A percentile compares a stretch with the other conserved stretches of the same genome.
Conservation (phyloP, 768 basidiomycete species). For the Macrocybe gigantea region DNA sequence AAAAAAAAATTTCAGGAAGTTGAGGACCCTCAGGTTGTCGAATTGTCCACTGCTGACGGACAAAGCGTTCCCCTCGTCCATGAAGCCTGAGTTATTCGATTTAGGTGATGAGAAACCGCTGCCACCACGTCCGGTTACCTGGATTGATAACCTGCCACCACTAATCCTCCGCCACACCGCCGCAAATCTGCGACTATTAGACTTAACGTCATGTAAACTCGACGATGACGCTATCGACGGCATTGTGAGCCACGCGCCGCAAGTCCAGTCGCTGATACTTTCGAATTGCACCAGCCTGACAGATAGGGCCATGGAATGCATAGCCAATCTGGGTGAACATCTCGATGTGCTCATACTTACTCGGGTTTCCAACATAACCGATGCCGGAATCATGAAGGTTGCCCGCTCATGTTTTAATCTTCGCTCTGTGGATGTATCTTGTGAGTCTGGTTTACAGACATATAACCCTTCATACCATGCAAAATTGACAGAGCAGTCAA, state of each 20-base stretch:
- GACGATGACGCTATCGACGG: conserved; percentile 76
- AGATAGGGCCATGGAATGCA: conserved; percentile 59
- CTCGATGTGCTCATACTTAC: conserved; percentile 78
- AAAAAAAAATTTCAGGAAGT: conserved; percentile 36
- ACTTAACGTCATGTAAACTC: conserved; percentile 70
- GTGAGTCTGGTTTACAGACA: conserved; percentile 41
- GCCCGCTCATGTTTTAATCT: conserved; percentile 68
- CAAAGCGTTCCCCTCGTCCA: conserved; percentile 64
- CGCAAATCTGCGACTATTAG: conserved; percentile 72
- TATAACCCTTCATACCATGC: conserved; percentile 4
- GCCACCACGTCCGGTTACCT: conserved; percentile 50
- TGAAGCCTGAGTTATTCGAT: conserved; percentile 18
- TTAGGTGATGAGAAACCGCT: conserved; percentile 40
- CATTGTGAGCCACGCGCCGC: conserved; percentile 68
- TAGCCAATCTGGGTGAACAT: conserved; percentile 67
- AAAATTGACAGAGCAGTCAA: conserved; percentile 20
- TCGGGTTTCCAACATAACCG: conserved; percentile 78
- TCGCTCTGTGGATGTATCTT: conserved; percentile 80
- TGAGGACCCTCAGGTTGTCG: conserved; percentile 71
- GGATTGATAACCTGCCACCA: conserved; percentile 58
- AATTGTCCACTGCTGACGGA: conserved; percentile 77
- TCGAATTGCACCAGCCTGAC: conserved; percentile 76
- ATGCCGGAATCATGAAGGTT: conserved; percentile 61
- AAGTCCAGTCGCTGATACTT: conserved; percentile 69
- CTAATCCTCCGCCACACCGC: conserved; percentile 59